Conservation (phyloP, 768 basidiomycete genomes). For the Phanerochaete sordida region DNA sequence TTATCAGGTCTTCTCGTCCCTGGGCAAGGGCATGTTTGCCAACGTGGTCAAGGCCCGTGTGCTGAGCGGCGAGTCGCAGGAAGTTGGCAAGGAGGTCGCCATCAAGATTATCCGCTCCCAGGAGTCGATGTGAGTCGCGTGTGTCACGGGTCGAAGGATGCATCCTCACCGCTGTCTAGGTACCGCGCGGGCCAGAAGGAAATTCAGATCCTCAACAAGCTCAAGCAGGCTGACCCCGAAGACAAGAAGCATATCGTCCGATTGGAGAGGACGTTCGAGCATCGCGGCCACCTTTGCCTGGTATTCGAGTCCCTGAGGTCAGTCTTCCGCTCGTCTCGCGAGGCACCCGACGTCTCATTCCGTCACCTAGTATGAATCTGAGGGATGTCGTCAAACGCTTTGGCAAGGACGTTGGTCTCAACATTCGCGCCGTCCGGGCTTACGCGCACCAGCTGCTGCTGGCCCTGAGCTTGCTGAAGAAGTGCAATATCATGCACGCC, state of each 20-base stretch:
- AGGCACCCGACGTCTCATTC: slow-evolving; percentile 4
- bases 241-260: slow-evolving; percentile 96
- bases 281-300: slow-evolving; percentile 92
- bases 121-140: slow-evolving; percentile 82
- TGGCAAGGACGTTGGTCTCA: slow-evolving; percentile 96
- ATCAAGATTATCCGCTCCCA: slow-evolving; percentile 97
- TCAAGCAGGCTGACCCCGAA: slow-evolving; percentile 87
- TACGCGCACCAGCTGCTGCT: slow-evolving; percentile 97
- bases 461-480: slow-evolving; percentile 77
- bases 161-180: slow-evolving; percentile 42
- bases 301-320: slow-evolving; percentile 95
- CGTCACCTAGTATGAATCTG: slow-evolving; percentile 79
- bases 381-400: slow-evolving; percentile 97
- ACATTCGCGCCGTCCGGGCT: slow-evolving; percentile 96
- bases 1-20: slow-evolving; percentile 90
- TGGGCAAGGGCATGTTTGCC: slow-evolving; percentile 99
- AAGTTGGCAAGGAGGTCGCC: slow-evolving; percentile 75
- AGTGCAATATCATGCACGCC: slow-evolving; percentile 94
- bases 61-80: slow-evolving; percentile 56
- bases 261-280: slow-evolving; percentile 93
- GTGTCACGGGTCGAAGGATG: not conserved
- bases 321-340: slow-evolving; percentile 14
- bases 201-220: slow-evolving; percentile 80
- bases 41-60: slow-evolving; percentile 91
- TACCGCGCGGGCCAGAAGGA: slow-evolving; percentile 94